Evolutionary conservation across 1,284 basidiomycete species (phyloP), one percentile per base, ranked within the genome.

Genomic region (Pseudozyma thailandica): DNA sequence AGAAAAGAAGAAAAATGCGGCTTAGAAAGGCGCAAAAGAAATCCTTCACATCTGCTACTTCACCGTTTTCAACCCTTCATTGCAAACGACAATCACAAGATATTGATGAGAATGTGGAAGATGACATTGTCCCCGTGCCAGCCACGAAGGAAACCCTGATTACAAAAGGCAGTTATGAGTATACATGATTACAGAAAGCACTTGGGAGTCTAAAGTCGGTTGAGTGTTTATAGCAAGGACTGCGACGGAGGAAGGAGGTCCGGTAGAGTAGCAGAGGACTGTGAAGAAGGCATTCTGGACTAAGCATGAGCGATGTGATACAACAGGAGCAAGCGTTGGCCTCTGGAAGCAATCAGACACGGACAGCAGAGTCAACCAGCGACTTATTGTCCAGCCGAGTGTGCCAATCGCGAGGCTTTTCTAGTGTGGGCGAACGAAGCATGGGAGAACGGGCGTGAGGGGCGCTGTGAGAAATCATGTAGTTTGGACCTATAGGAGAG

Each of bases 341-440:
- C 21, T n/a, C n/a, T 31, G 8, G n/a, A 9, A 21, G 3, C 20
- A 25, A 16, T 35, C 47, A 66, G 9, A 52, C 59, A 26, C 55
- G 59, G 26, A 59, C 60, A 15, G 54, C 51, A 25, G 59, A 59
- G 28, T 63, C 55, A 37, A 63, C 51, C 26, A 63, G 55, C 33
- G 55, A 52, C 55, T 59, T 63, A 56, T 51, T 59, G n/a, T 70
- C 60, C 7, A 63, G 42, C 13, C 55, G 55, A 2, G 35, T 28
- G n/a, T 62, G 55, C 66, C 66, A 70, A 31, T 70, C 60, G n/a
- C 66, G 51, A 25, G 55, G 51, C 31, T 55, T 50, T 4, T 59
- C 57, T 31, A 52, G 23, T 13, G 35, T 23, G 4, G 58, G 50
- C 43, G 59, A 58, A 15, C 43, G 50, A 7, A 30, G 10, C 13